Conservation (phyloP, 148 eudicot species). For the Vaccinium darrowii region DNA sequence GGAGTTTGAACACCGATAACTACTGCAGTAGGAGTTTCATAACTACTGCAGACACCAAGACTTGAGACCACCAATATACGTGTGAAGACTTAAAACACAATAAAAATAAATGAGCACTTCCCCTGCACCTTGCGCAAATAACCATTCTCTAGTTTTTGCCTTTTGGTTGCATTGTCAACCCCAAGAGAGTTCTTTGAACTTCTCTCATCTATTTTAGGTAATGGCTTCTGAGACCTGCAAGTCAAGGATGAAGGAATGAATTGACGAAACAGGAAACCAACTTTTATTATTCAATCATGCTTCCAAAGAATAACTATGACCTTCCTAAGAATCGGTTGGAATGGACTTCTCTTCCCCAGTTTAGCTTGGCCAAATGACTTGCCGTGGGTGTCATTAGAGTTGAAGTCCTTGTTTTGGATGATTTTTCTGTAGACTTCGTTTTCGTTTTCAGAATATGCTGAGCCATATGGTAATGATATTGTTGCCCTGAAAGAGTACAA, state of each 20-base stretch:
- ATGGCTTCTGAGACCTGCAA: constrained; percentile 45
- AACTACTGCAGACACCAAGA: neutral
- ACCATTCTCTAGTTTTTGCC: constrained; percentile 78
- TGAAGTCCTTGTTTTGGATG: constrained; percentile 42
- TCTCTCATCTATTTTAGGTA: constrained; percentile 22
- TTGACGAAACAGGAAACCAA: neutral
- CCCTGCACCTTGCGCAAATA: constrained; percentile 59
- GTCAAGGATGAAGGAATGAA: neutral
- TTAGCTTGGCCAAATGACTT: constrained; percentile 77
- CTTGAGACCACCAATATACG: neutral
- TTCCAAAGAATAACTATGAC: constrained; percentile 16
- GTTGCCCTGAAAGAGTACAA: constrained; percentile 19
- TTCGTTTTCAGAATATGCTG: constrained; percentile 29
- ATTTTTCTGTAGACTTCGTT: constrained; percentile 28
- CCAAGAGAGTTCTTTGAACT: constrained; percentile 33
- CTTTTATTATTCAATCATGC: neutral
- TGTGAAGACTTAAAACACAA: neutral
- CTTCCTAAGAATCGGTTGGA: constrained; percentile 29
- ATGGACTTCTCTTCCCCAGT: constrained; percentile 21
- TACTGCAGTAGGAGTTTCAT: neutral
- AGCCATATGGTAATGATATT: constrained; percentile 12
- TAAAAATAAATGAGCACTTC: neutral
- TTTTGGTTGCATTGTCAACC: constrained; percentile 52
- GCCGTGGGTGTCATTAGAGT: constrained; percentile 80
- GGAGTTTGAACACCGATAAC: neutral